A percentile compares a stretch with the other conserved stretches of the same genome.
Evolutionary conservation across 305 asterid genomes (phyloP).

Genomic region (Fraxinus velutina): DNA sequence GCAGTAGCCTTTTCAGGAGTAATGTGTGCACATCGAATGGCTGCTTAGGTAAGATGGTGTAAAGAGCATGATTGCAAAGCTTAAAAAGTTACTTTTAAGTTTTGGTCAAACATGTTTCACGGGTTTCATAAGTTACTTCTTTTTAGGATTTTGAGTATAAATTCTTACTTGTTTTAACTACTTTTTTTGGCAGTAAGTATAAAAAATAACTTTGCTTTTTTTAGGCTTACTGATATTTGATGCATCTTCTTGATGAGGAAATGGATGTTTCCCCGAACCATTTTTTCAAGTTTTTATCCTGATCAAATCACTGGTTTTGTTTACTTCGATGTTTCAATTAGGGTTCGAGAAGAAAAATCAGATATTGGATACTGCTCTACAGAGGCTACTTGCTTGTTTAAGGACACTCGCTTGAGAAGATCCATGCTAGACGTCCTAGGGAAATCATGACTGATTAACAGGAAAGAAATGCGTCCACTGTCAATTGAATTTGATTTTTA

Average conservation of each 20-base stretch:
- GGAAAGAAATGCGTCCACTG: not conserved
- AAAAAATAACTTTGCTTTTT: not conserved
- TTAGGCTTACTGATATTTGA: not conserved
- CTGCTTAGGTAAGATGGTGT: slow-evolving; percentile 70
- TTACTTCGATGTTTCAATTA: slow-evolving; percentile 16
- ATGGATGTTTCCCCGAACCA: not conserved
- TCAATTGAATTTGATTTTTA: not conserved
- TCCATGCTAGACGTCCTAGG: not conserved
- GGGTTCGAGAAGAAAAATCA: slow-evolving; percentile 72
- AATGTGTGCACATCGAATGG: slow-evolving; percentile 95
- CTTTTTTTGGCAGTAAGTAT: not conserved
- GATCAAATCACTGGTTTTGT: slow-evolving; percentile 1
- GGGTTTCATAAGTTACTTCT: not conserved
- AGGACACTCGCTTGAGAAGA: slow-evolving; percentile 66
- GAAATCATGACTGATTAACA: not conserved
- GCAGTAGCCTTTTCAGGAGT: slow-evolving; percentile 98
- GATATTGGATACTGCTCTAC: slow-evolving; percentile 64
- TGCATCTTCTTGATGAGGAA: not conserved
- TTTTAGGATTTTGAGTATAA: not conserved
- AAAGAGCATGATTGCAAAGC: not conserved
- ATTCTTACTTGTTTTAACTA: not conserved
- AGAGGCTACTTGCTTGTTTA: slow-evolving; percentile 75
- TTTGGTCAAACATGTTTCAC: not conserved
- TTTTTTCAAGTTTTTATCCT: not conserved
- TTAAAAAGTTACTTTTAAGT: not conserved